phyloP scores from a whole-genome alignment of 2,329 filamentous ascomycete species.

The Sporothrix pseudoabietina region DNA sequence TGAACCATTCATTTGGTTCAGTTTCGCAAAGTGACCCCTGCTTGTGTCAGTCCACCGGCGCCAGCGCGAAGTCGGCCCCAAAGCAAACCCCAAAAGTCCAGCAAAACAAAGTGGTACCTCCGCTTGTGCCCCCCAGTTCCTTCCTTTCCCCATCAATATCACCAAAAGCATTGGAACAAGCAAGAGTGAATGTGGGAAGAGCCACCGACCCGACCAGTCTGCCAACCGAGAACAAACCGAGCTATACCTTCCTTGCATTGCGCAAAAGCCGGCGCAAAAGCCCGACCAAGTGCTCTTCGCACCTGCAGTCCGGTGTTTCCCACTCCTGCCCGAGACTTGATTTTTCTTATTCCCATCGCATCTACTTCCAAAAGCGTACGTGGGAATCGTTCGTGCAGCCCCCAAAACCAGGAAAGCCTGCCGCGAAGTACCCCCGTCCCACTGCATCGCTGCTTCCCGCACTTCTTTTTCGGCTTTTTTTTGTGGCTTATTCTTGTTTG shows the following conservation, averaged over 20 bases:
- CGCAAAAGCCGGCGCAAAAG: background rate
- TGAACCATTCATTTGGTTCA: background rate
- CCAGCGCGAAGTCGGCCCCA: background rate
- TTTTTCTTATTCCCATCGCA: background rate
- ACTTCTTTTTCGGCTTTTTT: background rate
- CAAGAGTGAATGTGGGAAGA: background rate
- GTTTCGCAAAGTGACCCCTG: background rate
- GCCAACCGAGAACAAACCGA: background rate
- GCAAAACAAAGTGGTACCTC: background rate
- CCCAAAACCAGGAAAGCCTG: background rate
- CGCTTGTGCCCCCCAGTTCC: slow-evolving; percentile 4
- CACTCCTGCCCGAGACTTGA: background rate
- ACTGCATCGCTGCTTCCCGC: slow-evolving; percentile 5
- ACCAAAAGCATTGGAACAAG: background rate
- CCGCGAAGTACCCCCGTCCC: background rate
- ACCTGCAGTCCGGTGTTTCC: slow-evolving; percentile 9
- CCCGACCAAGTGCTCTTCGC: background rate
- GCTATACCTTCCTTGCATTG: background rate
- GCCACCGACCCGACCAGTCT: background rate
- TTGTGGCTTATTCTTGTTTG: background rate
- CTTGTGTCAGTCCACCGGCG: background rate
- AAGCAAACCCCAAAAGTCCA: background rate
- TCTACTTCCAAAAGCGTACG: slow-evolving; percentile 17
- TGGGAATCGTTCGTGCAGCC: background rate
- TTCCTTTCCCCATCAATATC: slow-evolving; percentile 6